Base-by-base conservation (phyloP, 345 rosid genomes). In the Dipteronia sinensis region DNA sequence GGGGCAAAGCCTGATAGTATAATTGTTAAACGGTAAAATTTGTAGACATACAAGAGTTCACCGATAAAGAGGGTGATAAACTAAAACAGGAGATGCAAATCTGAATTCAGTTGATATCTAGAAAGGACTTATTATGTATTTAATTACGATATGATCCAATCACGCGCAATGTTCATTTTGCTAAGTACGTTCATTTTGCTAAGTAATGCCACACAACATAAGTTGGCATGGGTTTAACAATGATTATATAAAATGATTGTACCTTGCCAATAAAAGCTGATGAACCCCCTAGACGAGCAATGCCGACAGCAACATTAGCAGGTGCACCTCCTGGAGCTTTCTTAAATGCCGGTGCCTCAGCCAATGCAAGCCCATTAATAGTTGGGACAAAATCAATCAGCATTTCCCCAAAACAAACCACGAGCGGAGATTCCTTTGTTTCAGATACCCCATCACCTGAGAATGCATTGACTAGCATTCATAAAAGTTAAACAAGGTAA, bases 311-410 rank as follows among this genome's bases (percentile, higher is more conserved):
- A 49, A 92, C 98, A 85, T 96, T 96, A 38, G 98, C 98, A 71
- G 99, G 99, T 25, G 99, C 99, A 77, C 99, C 98, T 68, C 99
- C 98, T 0, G 98, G 90, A 70, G 98, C 98, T 78, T 94, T 96
- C 65, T 92, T 90, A 76, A 96, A 96, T 71, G 98, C 95, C 13
- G 95, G 97, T 15, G 99, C 87, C 22, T 92, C 89, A 42, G 98
- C 98, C 84, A 96, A 77, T 11, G 99, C 91, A 80, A 92, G 92
- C 1, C 97, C 98, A 51, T 81, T 92, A 9, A 58, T 78, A 2
- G 97, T 94, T 5, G 99, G 99, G 42, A 96, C 98, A 82, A 96
- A 96, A 83, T 96, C 98, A 67, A 96, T 94, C 67, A 94, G 81
- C 97, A 96, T 91, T 85, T 94, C 99, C 42, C 99, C 98, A 71